These are phyloP conservation scores for Parafenestella ontariensis DNA, from an alignment of 2,329 filamentous ascomycete genomes.

Conservation along the genomic window DNA sequence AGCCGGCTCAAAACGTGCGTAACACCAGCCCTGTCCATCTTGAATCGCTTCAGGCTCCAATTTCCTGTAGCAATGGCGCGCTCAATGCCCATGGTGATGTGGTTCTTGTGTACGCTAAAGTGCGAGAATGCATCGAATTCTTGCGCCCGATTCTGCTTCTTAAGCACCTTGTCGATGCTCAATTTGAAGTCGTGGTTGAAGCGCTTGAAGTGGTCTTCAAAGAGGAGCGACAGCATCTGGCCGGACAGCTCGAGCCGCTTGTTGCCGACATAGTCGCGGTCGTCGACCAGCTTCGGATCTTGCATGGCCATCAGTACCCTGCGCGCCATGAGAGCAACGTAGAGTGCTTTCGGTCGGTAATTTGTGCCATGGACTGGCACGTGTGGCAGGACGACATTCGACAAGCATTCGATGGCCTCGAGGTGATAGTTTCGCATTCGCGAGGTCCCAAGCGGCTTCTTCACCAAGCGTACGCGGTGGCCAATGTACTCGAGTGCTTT, in stretches of 20 bases:
- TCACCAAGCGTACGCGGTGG: constrained; percentile 76
- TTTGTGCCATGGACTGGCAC: constrained; percentile 90
- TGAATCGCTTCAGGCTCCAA: constrained; percentile 97
- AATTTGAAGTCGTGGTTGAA: constrained; percentile 89
- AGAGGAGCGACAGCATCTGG: constrained; percentile 89
- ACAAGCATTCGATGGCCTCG: constrained; percentile 90
- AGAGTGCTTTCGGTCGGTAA: constrained; percentile 96
- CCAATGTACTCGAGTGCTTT: constrained; percentile 95
- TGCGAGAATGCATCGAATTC: constrained; percentile 87
- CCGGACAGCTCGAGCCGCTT: constrained; percentile 95
- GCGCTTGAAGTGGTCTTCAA: constrained; percentile 97
- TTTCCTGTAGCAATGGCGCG: constrained; percentile 97
- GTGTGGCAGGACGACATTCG: constrained; percentile 92
- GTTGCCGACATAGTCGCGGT: constrained; percentile 97
- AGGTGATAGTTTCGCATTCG: constrained; percentile 78
- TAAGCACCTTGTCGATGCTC: constrained; percentile 93
- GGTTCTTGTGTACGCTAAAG: constrained; percentile 82
- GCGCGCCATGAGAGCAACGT: constrained; percentile 97
- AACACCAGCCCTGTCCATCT: constrained; percentile 96
- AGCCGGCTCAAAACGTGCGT: constrained; percentile 94
- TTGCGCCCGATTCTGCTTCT: constrained; percentile 88
- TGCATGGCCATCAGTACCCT: constrained; percentile 93
- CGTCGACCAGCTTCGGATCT: constrained; percentile 88
- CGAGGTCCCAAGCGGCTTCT: constrained; percentile 63
- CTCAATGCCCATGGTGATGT: constrained; percentile 92